A percentile compares a stretch with the other conserved stretches of the same genome.
Evolutionary conservation across 441 rosid species (phyloP).

Genomic region (Syzygium syzygioides): DNA sequence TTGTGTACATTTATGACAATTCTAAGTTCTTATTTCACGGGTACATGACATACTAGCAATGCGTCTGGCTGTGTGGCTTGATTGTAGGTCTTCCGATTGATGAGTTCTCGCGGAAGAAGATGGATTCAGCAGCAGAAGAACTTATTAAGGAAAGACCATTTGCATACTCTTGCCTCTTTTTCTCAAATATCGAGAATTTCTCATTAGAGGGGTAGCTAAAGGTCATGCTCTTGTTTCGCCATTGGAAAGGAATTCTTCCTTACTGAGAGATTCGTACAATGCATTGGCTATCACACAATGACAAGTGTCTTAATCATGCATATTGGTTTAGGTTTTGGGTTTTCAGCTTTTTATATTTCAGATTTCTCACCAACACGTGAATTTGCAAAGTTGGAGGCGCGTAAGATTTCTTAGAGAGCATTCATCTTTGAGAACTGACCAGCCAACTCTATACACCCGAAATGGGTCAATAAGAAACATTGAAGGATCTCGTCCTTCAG

Average conservation of each 20-base stretch:
- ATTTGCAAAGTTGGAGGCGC: no score
- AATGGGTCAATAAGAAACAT: not conserved
- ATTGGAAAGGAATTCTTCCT: no score
- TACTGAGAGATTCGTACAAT: no score
- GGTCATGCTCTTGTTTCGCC: no score
- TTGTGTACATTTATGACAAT: not conserved
- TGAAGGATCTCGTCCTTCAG: not conserved
- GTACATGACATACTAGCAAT: not conserved
- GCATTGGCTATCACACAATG: no score
- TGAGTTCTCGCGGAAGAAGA: slow-evolving; percentile 82
- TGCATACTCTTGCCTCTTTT: no score
- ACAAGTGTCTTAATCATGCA: no score
- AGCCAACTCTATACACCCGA: not conserved
- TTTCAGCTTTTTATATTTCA: no score
- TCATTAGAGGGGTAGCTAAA: no score
- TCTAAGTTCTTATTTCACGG: not conserved
- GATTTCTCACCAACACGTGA: no score
- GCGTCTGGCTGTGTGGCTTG: not conserved
- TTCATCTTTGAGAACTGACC: not conserved
- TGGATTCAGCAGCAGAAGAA: slow-evolving; percentile 80
- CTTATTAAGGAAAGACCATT: slow-evolving; percentile 46
- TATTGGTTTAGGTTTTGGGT: no score
- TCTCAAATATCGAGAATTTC: no score
- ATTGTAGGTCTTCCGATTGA: slow-evolving; percentile 60
- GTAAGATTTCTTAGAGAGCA: not conserved